phyloP scores from a whole-genome alignment of 371 early-diverging fungal species.

The Nematocida sp. region DNA sequence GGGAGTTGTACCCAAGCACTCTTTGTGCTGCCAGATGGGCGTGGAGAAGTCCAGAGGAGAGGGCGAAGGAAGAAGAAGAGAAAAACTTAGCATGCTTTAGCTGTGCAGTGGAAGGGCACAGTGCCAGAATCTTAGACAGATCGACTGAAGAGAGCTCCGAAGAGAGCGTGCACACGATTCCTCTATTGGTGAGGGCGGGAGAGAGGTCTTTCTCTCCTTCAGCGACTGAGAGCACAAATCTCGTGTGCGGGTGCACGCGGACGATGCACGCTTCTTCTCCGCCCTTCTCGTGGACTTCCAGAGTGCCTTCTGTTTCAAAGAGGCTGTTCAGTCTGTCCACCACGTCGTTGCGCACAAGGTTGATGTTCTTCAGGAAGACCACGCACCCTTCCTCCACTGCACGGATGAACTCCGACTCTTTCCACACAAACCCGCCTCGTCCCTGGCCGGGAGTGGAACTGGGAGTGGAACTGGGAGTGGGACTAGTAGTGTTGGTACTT shows the following conservation, averaged over 20 bases:
- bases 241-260: constrained; percentile 2
- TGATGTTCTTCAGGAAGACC: constrained; percentile 98
- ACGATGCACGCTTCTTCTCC: constrained; percentile 17
- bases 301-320: constrained; percentile 66
- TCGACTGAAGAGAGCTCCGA: constrained; percentile 48
- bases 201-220: constrained; percentile 55
- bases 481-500: too few relatives aligned
- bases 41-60: constrained; percentile 11
- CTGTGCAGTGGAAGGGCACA: not conserved
- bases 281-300: constrained; percentile 49
- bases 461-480: too few relatives aligned
- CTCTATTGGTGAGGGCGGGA: constrained; percentile 62
- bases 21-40: constrained; percentile 19
- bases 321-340: constrained; percentile 94
- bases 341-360: constrained; percentile 94
- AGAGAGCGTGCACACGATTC: constrained; percentile 44
- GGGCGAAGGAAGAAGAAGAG: too few relatives aligned
- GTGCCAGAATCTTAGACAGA: constrained; percentile 47
- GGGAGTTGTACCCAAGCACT: constrained; percentile 19
- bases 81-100: not conserved
- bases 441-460: constrained; percentile 1
- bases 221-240: constrained; percentile 25
- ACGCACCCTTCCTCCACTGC: constrained; percentile 79
- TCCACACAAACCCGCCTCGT: constrained; percentile 45
- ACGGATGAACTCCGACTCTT: constrained; percentile 76